Evolutionary conservation across 768 basidiomycete species (phyloP).

Genomic region (Chlorophyllum brunneum): DNA sequence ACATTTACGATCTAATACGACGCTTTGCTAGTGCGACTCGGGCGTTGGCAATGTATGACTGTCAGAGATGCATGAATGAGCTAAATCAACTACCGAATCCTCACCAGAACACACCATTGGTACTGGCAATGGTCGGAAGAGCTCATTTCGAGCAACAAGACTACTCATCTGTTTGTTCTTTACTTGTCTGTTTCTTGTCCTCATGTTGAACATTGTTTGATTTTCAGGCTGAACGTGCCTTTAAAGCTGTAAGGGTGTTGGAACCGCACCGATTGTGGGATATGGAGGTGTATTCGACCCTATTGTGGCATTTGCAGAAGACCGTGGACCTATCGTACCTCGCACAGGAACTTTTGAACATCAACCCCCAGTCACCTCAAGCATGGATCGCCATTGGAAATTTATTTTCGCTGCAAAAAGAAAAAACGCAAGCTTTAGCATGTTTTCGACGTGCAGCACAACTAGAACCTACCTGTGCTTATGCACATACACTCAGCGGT

Average conservation of each 20-base stretch:
- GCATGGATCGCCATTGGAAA: constrained; percentile 98
- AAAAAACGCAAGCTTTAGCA: constrained; percentile 87
- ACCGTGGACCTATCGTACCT: constrained; percentile 85
- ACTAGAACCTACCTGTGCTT: constrained; percentile 86
- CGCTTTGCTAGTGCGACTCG: constrained; percentile 79
- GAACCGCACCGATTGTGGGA: constrained; percentile 90
- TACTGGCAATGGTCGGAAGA: constrained; percentile 78
- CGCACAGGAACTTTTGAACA: constrained; percentile 86
- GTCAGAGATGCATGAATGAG: constrained; percentile 67
- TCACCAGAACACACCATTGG: constrained; percentile 74
- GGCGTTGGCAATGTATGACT: constrained; percentile 73
- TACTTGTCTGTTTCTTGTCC: constrained; percentile 16
- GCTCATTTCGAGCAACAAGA: constrained; percentile 89
- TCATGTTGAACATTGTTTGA: constrained; percentile 23
- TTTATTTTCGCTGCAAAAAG: constrained; percentile 91
- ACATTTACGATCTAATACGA: constrained; percentile 77
- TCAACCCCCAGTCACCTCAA: constrained; percentile 77
- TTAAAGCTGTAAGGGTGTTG: constrained; percentile 71
- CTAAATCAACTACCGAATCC: constrained; percentile 71
- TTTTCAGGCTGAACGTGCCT: constrained; percentile 83
- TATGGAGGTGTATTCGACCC: constrained; percentile 96
- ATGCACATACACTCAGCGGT: constrained; percentile 94
- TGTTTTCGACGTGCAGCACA: constrained; percentile 92
- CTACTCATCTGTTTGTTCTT: constrained; percentile 74
- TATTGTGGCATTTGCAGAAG: constrained; percentile 91